Conservation (phyloP, 2,329 filamentous ascomycete genomes). For the Arthrinium phaeospermum region DNA sequence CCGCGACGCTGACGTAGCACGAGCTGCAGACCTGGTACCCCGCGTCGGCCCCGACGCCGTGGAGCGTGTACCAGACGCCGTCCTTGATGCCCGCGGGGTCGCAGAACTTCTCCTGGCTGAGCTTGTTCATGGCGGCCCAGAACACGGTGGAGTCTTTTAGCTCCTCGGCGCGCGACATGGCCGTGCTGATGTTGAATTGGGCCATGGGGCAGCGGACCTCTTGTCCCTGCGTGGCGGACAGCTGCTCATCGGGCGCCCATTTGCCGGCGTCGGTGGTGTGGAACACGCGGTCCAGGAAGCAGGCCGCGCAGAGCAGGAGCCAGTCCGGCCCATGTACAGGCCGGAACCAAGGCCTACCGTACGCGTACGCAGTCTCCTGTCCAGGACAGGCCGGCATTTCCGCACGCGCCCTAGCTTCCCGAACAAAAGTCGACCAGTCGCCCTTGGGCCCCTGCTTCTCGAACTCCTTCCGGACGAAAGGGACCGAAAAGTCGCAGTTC, state of each 20-base stretch:
- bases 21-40: constrained; percentile 44
- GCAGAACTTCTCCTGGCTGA: constrained; percentile 40
- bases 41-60: constrained; percentile 33
- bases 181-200: constrained; percentile 37
- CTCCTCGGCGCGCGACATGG: constrained; percentile 38
- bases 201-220: constrained; percentile 38
- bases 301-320: constrained; percentile 43
- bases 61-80: constrained; percentile 42
- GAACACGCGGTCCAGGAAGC: constrained; percentile 44
- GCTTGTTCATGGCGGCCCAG: constrained; percentile 38
- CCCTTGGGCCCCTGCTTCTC: constrained; percentile 28
- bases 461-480: constrained; percentile 39
- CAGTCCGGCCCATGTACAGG: constrained; percentile 32
- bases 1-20: constrained; percentile 41
- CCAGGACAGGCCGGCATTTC: constrained; percentile 36
- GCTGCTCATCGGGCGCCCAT: constrained; percentile 29
- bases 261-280: constrained; percentile 37
- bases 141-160: constrained; percentile 40
- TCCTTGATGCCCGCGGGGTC: constrained; percentile 35
- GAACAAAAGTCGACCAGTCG: constrained; percentile 43
- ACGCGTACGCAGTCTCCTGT: constrained; percentile 27
- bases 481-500: constrained; percentile 42
- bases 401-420: constrained; percentile 37
- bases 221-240: constrained; percentile 19
- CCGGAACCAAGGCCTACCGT: constrained; percentile 41